A percentile compares a stretch with the other conserved stretches of the same genome.
Evolutionary conservation across 768 basidiomycete species (phyloP).

Genomic region (Dioszegia aurantiaca): DNA sequence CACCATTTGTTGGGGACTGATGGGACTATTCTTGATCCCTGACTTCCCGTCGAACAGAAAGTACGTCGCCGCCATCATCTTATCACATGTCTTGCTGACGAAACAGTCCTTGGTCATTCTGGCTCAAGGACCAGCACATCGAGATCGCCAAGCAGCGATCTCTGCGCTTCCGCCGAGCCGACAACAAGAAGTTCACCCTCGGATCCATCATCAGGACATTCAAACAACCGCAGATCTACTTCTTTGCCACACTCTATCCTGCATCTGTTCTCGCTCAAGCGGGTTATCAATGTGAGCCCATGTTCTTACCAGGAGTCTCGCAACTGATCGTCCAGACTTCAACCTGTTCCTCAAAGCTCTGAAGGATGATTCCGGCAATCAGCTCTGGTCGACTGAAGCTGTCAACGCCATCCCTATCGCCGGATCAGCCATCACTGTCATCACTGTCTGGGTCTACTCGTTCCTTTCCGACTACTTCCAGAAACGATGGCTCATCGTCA

Average conservation of each 20-base stretch:
- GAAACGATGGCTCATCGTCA: conserved; percentile 38
- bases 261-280: conserved; percentile 34
- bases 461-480: conserved; percentile 39
- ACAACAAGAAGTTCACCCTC: conserved; percentile 39
- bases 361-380: conserved; percentile 16
- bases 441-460: conserved; percentile 40
- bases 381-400: conserved; percentile 14
- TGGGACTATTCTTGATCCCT: conserved; percentile 41
- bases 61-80: conserved; percentile 22
- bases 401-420: conserved; percentile 22
- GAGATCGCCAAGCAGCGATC: conserved; percentile 33
- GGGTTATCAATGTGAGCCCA: conserved; percentile 30
- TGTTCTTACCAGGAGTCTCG: background rate
- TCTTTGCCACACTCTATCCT: conserved; percentile 40
- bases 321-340: conserved; percentile 28
- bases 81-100: background rate
- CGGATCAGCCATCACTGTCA: conserved; percentile 23
- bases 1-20: conserved; percentile 26
- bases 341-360: conserved; percentile 42
- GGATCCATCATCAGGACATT: conserved; percentile 31
- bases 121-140: conserved; percentile 32
- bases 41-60: conserved; percentile 44
- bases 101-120: conserved; percentile 37
- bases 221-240: conserved; percentile 38
- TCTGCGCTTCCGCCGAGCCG: conserved; percentile 31